Conservation (phyloP, 106 monocot species). For the Dendrobium officinale region DNA sequence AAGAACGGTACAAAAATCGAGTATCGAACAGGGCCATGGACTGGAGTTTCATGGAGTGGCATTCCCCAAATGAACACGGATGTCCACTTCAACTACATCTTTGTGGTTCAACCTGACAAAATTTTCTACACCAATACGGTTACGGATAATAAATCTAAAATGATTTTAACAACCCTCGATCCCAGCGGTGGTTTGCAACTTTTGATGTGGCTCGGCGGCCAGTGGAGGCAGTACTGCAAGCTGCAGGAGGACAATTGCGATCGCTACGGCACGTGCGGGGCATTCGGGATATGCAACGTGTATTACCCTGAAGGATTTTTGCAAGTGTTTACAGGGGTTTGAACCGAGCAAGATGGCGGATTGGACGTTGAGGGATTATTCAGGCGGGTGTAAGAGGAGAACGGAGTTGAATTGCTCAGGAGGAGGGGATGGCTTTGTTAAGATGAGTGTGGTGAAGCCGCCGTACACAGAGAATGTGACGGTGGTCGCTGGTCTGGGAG, state of each 20-base stretch:
- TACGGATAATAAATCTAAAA: too few species aligned
- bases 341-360: conserved; percentile 10
- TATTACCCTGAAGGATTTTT: conserved; percentile 12
- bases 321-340: conserved; percentile 36
- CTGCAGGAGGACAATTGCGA: conserved; percentile 10
- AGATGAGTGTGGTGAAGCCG: conserved; percentile 7
- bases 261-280: conserved; percentile 5
- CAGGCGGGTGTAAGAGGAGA: conserved; percentile 6
- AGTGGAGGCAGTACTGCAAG: conserved; percentile 3
- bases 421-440: neutral
- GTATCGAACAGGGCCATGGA: conserved; percentile 6
- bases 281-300: conserved; percentile 7
- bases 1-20: conserved; percentile 1
- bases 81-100: conserved; percentile 1
- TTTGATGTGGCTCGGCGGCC: neutral
- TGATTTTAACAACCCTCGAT: neutral
- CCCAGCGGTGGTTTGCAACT: neutral
- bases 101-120: neutral
- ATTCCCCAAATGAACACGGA: neutral
- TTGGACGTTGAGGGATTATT: neutral
- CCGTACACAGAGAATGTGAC: conserved; percentile 11
- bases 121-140: neutral
- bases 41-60: conserved; percentile 3
- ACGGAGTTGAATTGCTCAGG: neutral
- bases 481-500: neutral